Base-by-base conservation (phyloP, 2,329 filamentous ascomycete species). In the Xylariales sp. region DNA sequence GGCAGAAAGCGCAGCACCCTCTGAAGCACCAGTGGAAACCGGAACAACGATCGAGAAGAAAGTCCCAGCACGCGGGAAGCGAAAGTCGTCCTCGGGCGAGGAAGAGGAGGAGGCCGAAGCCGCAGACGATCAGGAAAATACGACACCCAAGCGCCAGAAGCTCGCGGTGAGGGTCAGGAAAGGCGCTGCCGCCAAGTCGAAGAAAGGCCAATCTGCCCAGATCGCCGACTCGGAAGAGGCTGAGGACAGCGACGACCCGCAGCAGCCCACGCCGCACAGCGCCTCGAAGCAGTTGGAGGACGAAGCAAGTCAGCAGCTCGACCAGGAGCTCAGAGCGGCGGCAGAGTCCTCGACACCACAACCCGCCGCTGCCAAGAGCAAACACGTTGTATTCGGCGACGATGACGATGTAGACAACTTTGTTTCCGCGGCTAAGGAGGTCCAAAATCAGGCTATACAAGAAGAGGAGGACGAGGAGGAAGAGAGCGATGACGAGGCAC, bases 401-500 rank as follows among this genome's bases (percentile, higher is more conserved):
- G 57, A 59, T 15, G 48, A 56, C 6, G 57, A 60, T 29, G 48
- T 60, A 40, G 51, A 59, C 16, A 52, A 55, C 4, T 58, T 56
- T 13, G 54, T 59, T 6, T 49, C 51, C 1, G 46, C 49, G 4
- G 54, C 53, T 8, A 50, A 50, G 2, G 41, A 48, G 17, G 37
- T 34, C 16, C 27, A 41, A 11, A 17, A 29, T 11, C 28, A 24
- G 15, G 23, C 31, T 4, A n/a, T 20, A 18, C 15, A 16, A 5
- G 25, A 27, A 7, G 21, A 31, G 37, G 46, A 47, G 13, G 39
- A 48, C 2, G 52, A 56, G 13, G 49, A 55, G 4, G 59, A 63
- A 4, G 65, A 67, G 4, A 63, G 64, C 10, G 69, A 67, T 29
- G 74, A 78, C 37, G 74, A 72, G 33, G 74, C 74, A 0, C 76